Percentiles rank a stretch among this genome's conserved stretches.
Evolutionary conservation across 345 rosid genomes (phyloP).

Genomic region (Brassica napus): DNA sequence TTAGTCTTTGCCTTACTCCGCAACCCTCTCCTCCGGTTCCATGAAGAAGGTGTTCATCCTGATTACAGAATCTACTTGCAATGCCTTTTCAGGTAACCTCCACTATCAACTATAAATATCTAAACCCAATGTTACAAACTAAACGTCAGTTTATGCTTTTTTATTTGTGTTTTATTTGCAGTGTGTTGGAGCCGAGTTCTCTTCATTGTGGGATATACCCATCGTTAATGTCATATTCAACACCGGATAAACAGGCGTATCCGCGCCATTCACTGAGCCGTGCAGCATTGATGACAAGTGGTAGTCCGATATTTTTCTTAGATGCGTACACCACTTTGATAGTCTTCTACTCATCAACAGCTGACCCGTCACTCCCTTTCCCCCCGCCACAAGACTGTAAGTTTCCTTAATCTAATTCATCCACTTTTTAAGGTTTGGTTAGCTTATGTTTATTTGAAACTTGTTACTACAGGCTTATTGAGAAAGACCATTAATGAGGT

Average conservation of each 20-base stretch:
- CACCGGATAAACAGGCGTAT: conserved; percentile 84
- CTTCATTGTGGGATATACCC: conserved; percentile 92
- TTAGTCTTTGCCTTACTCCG: conserved; percentile 92
- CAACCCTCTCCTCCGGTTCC: conserved; percentile 87
- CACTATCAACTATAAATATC: background rate
- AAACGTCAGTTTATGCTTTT: background rate
- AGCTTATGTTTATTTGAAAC: background rate
- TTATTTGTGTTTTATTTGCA: conserved; percentile 40
- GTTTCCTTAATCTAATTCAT: conserved; percentile 21
- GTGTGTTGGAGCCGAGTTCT: conserved; percentile 85
- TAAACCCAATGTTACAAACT: background rate
- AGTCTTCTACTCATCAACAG: conserved; percentile 88
- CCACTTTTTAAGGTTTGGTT: background rate
- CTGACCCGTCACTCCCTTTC: conserved; percentile 80
- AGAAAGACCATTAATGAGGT: conserved; percentile 59
- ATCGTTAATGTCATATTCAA: conserved; percentile 65
- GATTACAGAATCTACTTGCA: conserved; percentile 89
- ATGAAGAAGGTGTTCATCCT: conserved; percentile 99
- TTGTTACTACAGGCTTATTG: conserved; percentile 54
- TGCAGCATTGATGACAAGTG: conserved; percentile 86
- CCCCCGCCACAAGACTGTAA: conserved; percentile 97
- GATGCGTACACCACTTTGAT: conserved; percentile 88
- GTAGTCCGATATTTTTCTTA: conserved; percentile 94
- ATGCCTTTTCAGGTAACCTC: conserved; percentile 89
- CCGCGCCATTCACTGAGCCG: conserved; percentile 97